Conservation (phyloP, 805 yeast species). For the Scheffersomyces coipomensis region DNA sequence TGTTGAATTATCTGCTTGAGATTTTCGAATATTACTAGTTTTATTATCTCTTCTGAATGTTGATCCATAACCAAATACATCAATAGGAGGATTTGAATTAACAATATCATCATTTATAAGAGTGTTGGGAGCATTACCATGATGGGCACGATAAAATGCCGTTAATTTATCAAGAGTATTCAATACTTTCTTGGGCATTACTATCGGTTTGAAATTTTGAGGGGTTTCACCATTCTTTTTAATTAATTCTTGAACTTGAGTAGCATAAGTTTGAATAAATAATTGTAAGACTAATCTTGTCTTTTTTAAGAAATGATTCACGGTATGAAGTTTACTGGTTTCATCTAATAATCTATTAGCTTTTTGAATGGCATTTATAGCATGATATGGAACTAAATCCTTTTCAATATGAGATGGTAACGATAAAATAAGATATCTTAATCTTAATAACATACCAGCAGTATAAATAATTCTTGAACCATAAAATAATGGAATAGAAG, state of each 20-base stretch:
- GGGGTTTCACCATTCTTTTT: constrained; percentile 21
- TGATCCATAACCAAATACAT: constrained; percentile 42
- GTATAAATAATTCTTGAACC: constrained; percentile 60
- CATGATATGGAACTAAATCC: constrained; percentile 47
- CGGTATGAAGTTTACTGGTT: constrained; percentile 25
- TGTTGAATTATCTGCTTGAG: not conserved
- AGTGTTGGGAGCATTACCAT: constrained; percentile 3
- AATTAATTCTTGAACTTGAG: constrained; percentile 44
- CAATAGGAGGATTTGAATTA: constrained; percentile 25
- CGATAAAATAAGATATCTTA: constrained; percentile 54
- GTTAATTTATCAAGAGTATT: constrained; percentile 18
- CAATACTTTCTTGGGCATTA: constrained; percentile 12
- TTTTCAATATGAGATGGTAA: constrained; percentile 46
- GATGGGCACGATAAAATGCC: constrained; percentile 5
- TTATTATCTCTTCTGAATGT: constrained; percentile 22
- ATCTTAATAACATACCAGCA: constrained; percentile 59
- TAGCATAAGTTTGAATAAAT: constrained; percentile 60
- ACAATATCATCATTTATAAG: constrained; percentile 1
- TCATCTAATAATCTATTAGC: constrained; percentile 23
- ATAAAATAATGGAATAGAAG: constrained; percentile 56
- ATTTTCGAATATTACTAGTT: not conserved
- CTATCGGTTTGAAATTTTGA: constrained; percentile 14
- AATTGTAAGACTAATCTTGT: constrained; percentile 55
- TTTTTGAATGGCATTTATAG: constrained; percentile 33
- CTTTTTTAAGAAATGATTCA: constrained; percentile 52